phyloP scores from a whole-genome alignment of 129 eudicot species.

The Helianthus tuberosus region DNA sequence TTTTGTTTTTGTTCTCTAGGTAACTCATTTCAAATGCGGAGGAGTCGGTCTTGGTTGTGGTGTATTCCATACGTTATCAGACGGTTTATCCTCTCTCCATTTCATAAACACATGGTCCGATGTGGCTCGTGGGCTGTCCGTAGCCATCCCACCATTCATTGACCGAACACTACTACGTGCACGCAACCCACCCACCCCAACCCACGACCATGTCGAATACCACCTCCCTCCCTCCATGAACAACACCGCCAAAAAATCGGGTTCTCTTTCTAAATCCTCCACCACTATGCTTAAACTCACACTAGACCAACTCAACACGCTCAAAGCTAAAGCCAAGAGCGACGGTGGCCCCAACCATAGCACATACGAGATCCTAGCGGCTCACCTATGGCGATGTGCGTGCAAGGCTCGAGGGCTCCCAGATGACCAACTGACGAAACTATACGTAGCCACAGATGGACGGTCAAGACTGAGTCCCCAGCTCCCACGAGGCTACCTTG shows the following conservation, averaged over 20 bases:
- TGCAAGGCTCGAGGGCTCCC: constrained; percentile 68
- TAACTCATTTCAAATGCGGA: constrained; percentile 65
- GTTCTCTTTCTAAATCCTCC: constrained; percentile 33
- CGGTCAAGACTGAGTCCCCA: constrained; percentile 55
- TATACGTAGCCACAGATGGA: constrained; percentile 67
- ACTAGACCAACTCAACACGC: constrained; percentile 46
- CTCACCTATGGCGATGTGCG: constrained; percentile 65
- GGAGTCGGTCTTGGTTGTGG: constrained; percentile 58
- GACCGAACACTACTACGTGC: constrained; percentile 70
- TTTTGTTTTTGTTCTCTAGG: constrained; percentile 22
- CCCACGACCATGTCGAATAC: constrained; percentile 54
- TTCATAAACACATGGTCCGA: constrained; percentile 71
- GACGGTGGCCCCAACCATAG: constrained; percentile 35
- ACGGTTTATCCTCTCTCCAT: constrained; percentile 53
- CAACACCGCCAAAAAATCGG: neutral
- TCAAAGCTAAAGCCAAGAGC: constrained; percentile 53
- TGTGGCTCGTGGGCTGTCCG: constrained; percentile 53
- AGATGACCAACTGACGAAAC: constrained; percentile 51
- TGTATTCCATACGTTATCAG: constrained; percentile 47
- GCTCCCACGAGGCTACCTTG: constrained; percentile 65
- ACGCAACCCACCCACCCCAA: constrained; percentile 55
- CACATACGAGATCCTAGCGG: constrained; percentile 57
- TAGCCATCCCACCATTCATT: constrained; percentile 65
- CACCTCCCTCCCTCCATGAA: constrained; percentile 55
- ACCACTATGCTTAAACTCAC: constrained; percentile 56